Percentiles rank a stretch among this genome's conserved stretches.
Conservation (phyloP, 164 flowering plant genomes). For the Chimonanthus praecox region DNA sequence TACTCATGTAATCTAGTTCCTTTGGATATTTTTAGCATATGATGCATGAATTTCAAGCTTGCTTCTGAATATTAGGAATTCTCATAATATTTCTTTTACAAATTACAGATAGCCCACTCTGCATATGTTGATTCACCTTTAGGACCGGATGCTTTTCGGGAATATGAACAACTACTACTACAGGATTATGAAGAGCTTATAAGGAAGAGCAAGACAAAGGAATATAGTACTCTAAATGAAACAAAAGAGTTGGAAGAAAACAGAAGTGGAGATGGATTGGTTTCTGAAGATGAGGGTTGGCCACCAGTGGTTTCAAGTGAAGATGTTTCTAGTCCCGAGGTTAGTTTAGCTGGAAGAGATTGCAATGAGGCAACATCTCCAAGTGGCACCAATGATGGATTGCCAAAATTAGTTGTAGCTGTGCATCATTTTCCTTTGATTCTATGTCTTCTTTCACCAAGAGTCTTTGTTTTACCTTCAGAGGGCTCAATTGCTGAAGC, state of each 20-base stretch:
- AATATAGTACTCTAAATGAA: constrained; percentile 10
- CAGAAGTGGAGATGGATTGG: constrained; percentile 19
- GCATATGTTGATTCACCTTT: constrained; percentile 88
- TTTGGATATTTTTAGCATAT: not conserved
- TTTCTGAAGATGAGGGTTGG: constrained; percentile 62
- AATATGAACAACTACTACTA: constrained; percentile 79
- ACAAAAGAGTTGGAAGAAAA: constrained; percentile 17
- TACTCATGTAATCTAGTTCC: not conserved
- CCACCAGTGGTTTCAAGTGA: constrained; percentile 37
- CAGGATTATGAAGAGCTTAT: constrained; percentile 89
- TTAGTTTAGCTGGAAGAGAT: constrained; percentile 27
- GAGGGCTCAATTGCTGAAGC: constrained; percentile 90
- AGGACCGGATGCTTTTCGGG: constrained; percentile 95
- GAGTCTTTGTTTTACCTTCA: constrained; percentile 85
- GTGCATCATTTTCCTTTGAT: constrained; percentile 92
- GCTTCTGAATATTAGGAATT: constrained; percentile 3
- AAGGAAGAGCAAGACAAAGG: constrained; percentile 36
- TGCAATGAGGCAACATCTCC: constrained; percentile 18
- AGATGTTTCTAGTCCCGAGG: constrained; percentile 27
- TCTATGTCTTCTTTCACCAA: constrained; percentile 79
- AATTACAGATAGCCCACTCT: constrained; percentile 69
- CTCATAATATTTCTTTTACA: not conserved
- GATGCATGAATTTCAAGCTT: not conserved
- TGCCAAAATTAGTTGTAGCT: constrained; percentile 48
- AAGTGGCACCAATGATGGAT: constrained; percentile 23